A percentile compares a stretch with the other conserved stretches of the same genome.
phyloP scores from a whole-genome alignment of 2,329 filamentous ascomycete species.

The Ampelomyces quisqualis region DNA sequence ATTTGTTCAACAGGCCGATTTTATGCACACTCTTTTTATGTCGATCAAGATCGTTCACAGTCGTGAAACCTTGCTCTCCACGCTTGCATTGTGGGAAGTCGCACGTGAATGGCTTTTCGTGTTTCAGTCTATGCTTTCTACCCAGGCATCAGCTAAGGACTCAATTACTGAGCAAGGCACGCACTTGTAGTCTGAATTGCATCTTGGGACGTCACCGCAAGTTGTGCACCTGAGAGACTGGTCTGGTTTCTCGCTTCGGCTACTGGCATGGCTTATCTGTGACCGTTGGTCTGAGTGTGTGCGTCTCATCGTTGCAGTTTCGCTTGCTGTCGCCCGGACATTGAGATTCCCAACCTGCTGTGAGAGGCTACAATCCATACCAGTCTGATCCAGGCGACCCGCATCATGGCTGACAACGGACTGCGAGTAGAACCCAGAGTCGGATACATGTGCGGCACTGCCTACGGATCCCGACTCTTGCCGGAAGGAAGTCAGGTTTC shows the following conservation, averaged over 20 bases:
- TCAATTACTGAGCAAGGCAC: too few species aligned
- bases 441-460: slow-evolving; percentile 19
- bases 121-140: slow-evolving; percentile 74
- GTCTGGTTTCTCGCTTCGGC: slow-evolving; percentile 19
- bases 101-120: slow-evolving; percentile 69
- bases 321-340: slow-evolving; percentile 18
- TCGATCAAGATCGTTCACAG: slow-evolving; percentile 76
- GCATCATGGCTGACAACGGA: slow-evolving; percentile 38
- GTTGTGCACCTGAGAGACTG: slow-evolving; percentile 20
- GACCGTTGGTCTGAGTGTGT: slow-evolving; percentile 27
- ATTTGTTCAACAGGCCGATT: slow-evolving; percentile 44
- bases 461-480: slow-evolving; percentile 3
- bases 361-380: slow-evolving; percentile 20
- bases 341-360: slow-evolving; percentile 18
- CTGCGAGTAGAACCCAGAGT: slow-evolving; percentile 40
- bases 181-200: slow-evolving; percentile 42
- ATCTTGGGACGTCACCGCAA: slow-evolving; percentile 33
- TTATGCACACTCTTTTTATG: slow-evolving; percentile 73
- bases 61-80: slow-evolving; percentile 67
- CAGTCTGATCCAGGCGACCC: slow-evolving; percentile 16
- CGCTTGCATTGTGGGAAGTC: slow-evolving; percentile 57
- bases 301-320: slow-evolving; percentile 15
- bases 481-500: slow-evolving; percentile 21
- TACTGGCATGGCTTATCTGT: slow-evolving; percentile 29
- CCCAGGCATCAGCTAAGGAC: too few species aligned